Base-by-base conservation (phyloP, 225 moss, liverwort and hornwort genomes). In the Polytrichum commune region DNA sequence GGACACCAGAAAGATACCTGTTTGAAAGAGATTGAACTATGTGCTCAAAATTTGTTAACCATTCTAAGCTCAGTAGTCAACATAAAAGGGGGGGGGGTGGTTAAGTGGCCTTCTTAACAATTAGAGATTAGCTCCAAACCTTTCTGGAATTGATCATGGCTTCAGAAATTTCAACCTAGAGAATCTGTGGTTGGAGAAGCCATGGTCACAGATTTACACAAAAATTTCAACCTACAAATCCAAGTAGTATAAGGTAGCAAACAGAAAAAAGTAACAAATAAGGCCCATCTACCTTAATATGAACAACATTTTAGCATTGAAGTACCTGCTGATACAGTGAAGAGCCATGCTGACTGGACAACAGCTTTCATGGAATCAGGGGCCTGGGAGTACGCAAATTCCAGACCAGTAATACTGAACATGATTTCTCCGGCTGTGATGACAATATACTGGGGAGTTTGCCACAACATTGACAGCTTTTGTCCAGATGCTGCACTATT, bases 361-460 rank as follows among this genome's bases (percentile, higher is more conserved):
- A 91, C 86, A 19, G 97, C 80, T 62, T 95, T 98, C 97, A 98
- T 98, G 38, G 92, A 87, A 27, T 83, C 84, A n/a, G 95, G 97
- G 65, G 97, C 93, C 80, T 98, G 84, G 1, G 91, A 88, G 70
- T 98, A 98, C 0, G 97, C 97, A 68, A 98, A 98, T 63, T 98
- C 97, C 55, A 98, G 79, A 55, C 97, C 93, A 3, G 94, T 93
- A 68, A 98, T 98, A 82, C 92, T 94, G 77, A 95, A 95, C 91
- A 98, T 62, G 60, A 98, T 90, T 73, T 98, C 97, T 16, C 97
- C 97, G 18, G 92, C 85, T n/a, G 92, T 98, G 55, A 98, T 90
- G 8, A 88, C 62, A 4, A 95, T 80, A 29, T 85, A 79, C 67
- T 93, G 95, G 28, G 94, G 94, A 65, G 76, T 72, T 76, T 98